A percentile compares a stretch with the other conserved stretches of the same genome.
phyloP scores from a whole-genome alignment of 1,284 basidiomycete species.

The Athelia sp. region DNA sequence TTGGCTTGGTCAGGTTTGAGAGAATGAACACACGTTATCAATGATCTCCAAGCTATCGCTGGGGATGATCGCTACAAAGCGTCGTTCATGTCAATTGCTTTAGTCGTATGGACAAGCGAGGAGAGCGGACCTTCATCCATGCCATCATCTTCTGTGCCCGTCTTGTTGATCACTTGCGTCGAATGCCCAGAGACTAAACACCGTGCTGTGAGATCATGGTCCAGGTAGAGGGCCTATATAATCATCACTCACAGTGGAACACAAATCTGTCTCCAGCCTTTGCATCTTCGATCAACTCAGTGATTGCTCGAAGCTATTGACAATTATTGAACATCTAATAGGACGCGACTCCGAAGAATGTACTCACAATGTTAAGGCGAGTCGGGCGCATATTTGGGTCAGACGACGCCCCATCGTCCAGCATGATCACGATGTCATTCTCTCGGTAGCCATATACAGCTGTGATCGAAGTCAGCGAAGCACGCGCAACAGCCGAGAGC shows the following conservation, averaged over 20 bases:
- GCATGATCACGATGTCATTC: conserved; percentile 7
- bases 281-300: conserved; percentile 8
- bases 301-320: conserved; percentile 10
- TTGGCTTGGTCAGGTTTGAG: no score
- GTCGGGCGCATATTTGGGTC: conserved; percentile 5
- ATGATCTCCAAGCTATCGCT: background rate
- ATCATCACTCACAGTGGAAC: conserved; percentile 13
- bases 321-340: no score
- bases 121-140: conserved; percentile 8
- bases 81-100: no score
- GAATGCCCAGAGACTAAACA: conserved; percentile 11
- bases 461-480: background rate
- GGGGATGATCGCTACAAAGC: no score
- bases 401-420: conserved; percentile 9
- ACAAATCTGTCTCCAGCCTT: conserved; percentile 12
- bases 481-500: no score
- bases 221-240: no score
- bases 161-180: conserved; percentile 5
- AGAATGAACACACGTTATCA: conserved; percentile 6
- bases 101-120: no score
- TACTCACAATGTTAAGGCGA: conserved; percentile 9
- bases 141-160: conserved; percentile 10
- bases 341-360: no score
- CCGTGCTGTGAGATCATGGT: no score
- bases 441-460: background rate